phyloP scores from a whole-genome alignment of 169 alveolate genomes.

The Eimeria maxima region DNA sequence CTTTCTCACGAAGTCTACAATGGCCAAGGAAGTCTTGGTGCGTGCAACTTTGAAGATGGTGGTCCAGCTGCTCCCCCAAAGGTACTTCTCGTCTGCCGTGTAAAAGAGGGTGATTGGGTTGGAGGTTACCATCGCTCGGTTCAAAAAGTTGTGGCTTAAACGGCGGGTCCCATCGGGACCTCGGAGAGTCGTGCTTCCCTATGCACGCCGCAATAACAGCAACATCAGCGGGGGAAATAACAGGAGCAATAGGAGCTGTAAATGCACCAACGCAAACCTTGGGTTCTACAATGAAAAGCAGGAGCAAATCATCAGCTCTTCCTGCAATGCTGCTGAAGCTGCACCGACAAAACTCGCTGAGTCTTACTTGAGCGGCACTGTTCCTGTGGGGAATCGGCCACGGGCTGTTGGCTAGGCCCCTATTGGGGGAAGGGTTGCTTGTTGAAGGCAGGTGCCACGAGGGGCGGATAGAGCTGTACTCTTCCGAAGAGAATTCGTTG shows the following conservation, averaged over 20 bases:
- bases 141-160: slow-evolving; percentile 80
- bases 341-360: background rate
- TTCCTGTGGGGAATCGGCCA: slow-evolving; percentile 85
- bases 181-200: slow-evolving; percentile 81
- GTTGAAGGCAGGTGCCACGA: slow-evolving; percentile 79
- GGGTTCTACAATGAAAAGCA: background rate
- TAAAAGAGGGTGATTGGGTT: slow-evolving; percentile 85
- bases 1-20: slow-evolving; percentile 79
- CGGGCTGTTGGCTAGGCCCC: slow-evolving; percentile 83
- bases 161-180: slow-evolving; percentile 82
- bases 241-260: background rate
- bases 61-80: slow-evolving; percentile 87
- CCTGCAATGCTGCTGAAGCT: background rate
- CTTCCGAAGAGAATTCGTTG: slow-evolving; percentile 26
- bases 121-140: slow-evolving; percentile 74
- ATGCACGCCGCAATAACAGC: background rate
- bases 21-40: slow-evolving; percentile 63
- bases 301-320: background rate
- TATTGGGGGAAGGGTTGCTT: slow-evolving; percentile 41
- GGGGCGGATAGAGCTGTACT: slow-evolving; percentile 38
- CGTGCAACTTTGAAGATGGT: slow-evolving; percentile 83
- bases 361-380: slow-evolving; percentile 82
- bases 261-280: background rate
- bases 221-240: background rate
- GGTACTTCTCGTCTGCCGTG: slow-evolving; percentile 82